phyloP scores from a whole-genome alignment of 371 early-diverging fungal genomes.

The Mortierella sp. region DNA sequence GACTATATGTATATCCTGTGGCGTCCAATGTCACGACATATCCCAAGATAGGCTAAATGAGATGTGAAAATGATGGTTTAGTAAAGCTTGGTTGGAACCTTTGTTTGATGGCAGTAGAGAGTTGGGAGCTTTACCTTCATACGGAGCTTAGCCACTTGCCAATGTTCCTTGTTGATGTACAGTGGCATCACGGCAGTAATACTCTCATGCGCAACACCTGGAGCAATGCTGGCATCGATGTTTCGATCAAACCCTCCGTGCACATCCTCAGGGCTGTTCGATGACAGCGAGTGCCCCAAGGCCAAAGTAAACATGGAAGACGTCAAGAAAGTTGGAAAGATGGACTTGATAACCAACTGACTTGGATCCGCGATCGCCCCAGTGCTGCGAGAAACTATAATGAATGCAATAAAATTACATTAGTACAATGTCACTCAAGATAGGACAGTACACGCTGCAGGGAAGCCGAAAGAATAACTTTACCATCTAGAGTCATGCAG shows the following conservation, averaged over 20 bases:
- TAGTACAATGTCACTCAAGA: background rate
- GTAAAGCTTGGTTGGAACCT: too few relatives aligned
- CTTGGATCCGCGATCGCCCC: slow-evolving; percentile 58
- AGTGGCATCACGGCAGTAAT: slow-evolving; percentile 58
- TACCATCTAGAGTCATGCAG: slow-evolving; percentile 58
- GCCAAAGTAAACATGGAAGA: slow-evolving; percentile 58
- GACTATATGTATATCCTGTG: slow-evolving; percentile 58
- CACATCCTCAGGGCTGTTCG: slow-evolving; percentile 44
- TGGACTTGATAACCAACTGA: slow-evolving; percentile 57
- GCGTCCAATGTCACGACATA: slow-evolving; percentile 59
- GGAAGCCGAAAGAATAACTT: background rate
- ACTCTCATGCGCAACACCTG: slow-evolving; percentile 44
- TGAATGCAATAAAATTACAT: background rate
- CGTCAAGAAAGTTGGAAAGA: slow-evolving; percentile 57
- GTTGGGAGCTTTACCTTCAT: slow-evolving; percentile 54
- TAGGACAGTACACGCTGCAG: background rate
- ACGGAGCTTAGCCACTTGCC: slow-evolving; percentile 56
- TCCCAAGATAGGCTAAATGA: slow-evolving; percentile 53
- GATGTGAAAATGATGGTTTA: background rate
- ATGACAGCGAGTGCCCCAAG: slow-evolving; percentile 43
- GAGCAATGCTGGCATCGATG: slow-evolving; percentile 41
- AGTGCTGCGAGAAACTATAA: slow-evolving; percentile 41
- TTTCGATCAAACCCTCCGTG: slow-evolving; percentile 58
- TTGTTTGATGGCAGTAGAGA: too few relatives aligned
- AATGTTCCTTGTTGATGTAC: slow-evolving; percentile 58